Base-by-base conservation (phyloP, 2,329 filamentous ascomycete genomes). In the Aureobasidium mangrovei region DNA sequence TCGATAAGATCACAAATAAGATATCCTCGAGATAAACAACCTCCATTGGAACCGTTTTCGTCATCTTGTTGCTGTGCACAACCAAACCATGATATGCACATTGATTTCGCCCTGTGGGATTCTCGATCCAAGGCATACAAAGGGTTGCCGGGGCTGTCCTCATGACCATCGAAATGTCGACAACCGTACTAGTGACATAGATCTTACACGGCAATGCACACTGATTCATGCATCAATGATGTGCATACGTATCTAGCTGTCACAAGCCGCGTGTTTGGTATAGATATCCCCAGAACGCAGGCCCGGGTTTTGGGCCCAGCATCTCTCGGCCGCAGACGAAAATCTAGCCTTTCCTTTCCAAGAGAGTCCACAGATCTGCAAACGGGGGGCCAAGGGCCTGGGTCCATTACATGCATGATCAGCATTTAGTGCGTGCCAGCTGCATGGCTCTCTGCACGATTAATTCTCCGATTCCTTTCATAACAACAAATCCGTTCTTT, bases 61-160 rank as follows among this genome's bases (percentile, higher is more conserved):
- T 53, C 49, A 53, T 53, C 40, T 53, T 53, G 49, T 53, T 53
- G 49, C 49, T 53, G 49, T 53, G 39, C 39, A 53, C 49, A 53
- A 53, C 49, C 39, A 53, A 44, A 44, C 12, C 32, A 10, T 38
- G 40, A 29, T 33, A 31, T 31, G 7, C 24, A n/a, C 31, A 9
- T 10, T 18, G 32, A 35, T 27, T 29, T 26, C n/a, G 36, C 27
- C 42, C 38, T 42, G 41, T 28, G 18, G 36, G 47, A 51, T 36
- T 42, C 47, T 51, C 38, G 47, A 51, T 42, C n/a, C 18, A 35
- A 35, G 10, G 10, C n/a, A 4, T 26, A 7, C 10, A 28, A 10
- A 32, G 43, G 40, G 49, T 53, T 53, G 49, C 49, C 9, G 12
- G 49, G 39, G 12, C 18, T 7, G 35, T 10, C 32, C 3, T 43